Conservation (phyloP, 192 early-diverging fungal species). For the Entomortierella lignicola region DNA sequence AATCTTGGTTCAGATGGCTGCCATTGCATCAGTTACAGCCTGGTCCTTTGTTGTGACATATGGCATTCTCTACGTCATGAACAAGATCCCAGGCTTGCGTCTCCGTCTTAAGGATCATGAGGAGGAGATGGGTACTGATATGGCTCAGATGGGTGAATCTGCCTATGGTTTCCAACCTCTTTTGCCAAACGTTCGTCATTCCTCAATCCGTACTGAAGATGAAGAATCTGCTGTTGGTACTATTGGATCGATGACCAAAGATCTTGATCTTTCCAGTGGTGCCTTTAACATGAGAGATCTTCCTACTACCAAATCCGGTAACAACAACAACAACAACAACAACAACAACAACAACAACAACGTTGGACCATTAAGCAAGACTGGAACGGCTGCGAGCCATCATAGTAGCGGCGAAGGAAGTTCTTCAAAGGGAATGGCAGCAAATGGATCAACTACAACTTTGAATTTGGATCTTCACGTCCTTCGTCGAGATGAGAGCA, state of each 20-base stretch:
- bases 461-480: conserved; percentile 45
- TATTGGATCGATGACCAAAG: background rate
- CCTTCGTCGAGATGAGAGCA: conserved; percentile 26
- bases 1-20: conserved; percentile 80
- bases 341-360: background rate
- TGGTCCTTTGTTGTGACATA: conserved; percentile 86
- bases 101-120: conserved; percentile 83
- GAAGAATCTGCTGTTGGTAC: conserved; percentile 17
- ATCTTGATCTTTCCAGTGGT: conserved; percentile 5
- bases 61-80: conserved; percentile 75
- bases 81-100: conserved; percentile 78
- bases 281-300: background rate
- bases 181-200: background rate
- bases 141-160: conserved; percentile 87
- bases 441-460: conserved; percentile 22
- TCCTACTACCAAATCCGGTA: background rate
- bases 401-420: conserved; percentile 5
- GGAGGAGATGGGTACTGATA: conserved; percentile 79
- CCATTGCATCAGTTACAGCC: conserved; percentile 72
- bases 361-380: background rate
- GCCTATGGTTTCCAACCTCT: conserved; percentile 64
- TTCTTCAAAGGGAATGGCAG: background rate
- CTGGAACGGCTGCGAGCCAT: background rate
- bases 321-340: background rate
- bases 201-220: background rate